Evolutionary conservation across 75 land plant species (phyloP).

Genomic region (Picea sitchensis): DNA sequence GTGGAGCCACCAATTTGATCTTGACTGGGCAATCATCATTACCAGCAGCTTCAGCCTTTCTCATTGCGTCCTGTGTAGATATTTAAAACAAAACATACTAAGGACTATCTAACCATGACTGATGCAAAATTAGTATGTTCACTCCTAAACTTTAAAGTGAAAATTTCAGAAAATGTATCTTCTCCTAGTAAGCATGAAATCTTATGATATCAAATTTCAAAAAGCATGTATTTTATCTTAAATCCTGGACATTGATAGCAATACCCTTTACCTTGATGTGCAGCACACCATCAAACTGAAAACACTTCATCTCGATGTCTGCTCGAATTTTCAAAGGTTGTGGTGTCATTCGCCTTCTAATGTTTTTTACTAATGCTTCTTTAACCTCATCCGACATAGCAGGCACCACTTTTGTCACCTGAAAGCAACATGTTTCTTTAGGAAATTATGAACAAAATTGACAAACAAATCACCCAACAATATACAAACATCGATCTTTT

Average conservation of each 20-base stretch:
- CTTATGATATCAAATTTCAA: not conserved
- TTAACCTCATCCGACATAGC: constrained; percentile 80
- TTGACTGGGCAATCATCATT: constrained; percentile 95
- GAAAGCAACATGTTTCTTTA: constrained; percentile 1
- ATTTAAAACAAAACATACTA: constrained; percentile 1
- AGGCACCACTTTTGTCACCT: constrained; percentile 83
- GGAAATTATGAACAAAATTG: not conserved
- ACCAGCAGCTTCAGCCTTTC: constrained; percentile 90
- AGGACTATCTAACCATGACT: not conserved
- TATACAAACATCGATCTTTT: constrained; percentile 2
- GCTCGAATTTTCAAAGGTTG: constrained; percentile 92
- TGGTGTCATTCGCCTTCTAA: constrained; percentile 94
- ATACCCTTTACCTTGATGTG: constrained; percentile 74
- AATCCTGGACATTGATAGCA: not conserved
- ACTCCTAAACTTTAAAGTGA: not conserved
- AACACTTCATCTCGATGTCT: constrained; percentile 95
- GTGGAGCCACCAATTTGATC: constrained; percentile 92
- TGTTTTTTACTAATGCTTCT: constrained; percentile 81
- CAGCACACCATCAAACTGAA: constrained; percentile 96
- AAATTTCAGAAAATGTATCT: not conserved
- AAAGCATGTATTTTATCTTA: not conserved
- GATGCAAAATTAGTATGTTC: not conserved
- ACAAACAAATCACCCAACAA: not conserved
- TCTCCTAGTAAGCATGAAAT: not conserved
- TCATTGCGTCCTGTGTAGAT: constrained; percentile 86